phyloP scores from a whole-genome alignment of 441 rosid genomes.

The Viola pubescens region DNA sequence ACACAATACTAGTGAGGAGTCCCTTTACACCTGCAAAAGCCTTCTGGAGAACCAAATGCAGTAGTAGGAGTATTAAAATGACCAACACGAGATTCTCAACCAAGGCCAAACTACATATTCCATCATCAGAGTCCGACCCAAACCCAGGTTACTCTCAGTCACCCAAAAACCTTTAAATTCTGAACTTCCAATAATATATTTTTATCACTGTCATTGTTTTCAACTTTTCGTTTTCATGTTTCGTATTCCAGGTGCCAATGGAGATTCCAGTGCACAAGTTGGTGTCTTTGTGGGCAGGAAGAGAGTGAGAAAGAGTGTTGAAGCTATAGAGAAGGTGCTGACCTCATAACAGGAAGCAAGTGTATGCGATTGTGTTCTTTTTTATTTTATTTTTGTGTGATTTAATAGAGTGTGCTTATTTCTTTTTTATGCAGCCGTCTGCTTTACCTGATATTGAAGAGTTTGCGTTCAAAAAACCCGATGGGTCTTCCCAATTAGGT shows the following conservation, averaged over 20 bases:
- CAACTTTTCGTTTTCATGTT: neutral
- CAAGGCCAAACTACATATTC: slow-evolving; percentile 20
- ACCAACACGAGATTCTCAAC: slow-evolving; percentile 28
- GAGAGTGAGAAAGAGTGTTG: slow-evolving; percentile 31
- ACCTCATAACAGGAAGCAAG: slow-evolving; percentile 21
- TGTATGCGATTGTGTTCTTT: neutral
- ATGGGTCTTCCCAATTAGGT: slow-evolving; percentile 34
- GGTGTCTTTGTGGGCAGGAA: slow-evolving; percentile 53
- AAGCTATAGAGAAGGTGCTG: slow-evolving; percentile 23
- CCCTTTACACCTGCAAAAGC: neutral
- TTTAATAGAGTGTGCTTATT: neutral
- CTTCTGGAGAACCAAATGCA: slow-evolving; percentile 8
- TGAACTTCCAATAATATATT: neutral
- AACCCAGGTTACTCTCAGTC: slow-evolving; percentile 29
- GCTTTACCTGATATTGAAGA: slow-evolving; percentile 72
- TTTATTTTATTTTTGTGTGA: neutral
- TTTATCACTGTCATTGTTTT: neutral
- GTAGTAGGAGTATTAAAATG: slow-evolving; percentile 25
- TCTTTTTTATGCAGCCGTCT: slow-evolving; percentile 26
- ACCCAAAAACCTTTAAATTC: neutral
- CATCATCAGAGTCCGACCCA: slow-evolving; percentile 25
- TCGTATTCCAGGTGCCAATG: slow-evolving; percentile 18
- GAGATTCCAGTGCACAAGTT: slow-evolving; percentile 21
- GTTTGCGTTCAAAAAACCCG: slow-evolving; percentile 44
- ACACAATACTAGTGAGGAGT: too few species aligned